phyloP scores from a whole-genome alignment of 805 yeast genomes.

The Nakazawaea ishiwadae region DNA sequence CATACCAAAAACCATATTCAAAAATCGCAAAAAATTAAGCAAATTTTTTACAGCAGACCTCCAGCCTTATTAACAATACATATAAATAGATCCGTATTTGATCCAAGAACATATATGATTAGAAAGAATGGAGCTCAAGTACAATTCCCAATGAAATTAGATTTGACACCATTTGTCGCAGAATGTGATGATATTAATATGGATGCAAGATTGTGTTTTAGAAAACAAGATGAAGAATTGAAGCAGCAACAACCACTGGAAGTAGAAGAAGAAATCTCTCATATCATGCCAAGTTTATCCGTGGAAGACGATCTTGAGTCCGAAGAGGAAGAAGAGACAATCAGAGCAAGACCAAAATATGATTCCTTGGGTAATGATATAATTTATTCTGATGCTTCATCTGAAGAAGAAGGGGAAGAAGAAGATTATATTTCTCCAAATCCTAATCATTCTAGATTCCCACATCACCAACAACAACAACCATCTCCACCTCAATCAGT shows the following conservation, averaged over 20 bases:
- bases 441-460: conserved; percentile 8
- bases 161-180: conserved; percentile 66
- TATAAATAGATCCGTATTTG: conserved; percentile 90
- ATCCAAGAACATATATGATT: conserved; percentile 76
- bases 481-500: conserved; percentile 14
- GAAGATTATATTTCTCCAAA: conserved; percentile 7
- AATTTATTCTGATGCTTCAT: conserved; percentile 8
- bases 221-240: conserved; percentile 45
- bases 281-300: neutral
- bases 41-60: conserved; percentile 71
- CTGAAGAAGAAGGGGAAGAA: neutral
- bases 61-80: conserved; percentile 83
- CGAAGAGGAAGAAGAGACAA: conserved; percentile 17
- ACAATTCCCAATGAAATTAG: conserved; percentile 65
- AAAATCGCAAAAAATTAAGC: conserved; percentile 80
- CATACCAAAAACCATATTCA: conserved; percentile 72
- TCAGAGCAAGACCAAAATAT: conserved; percentile 19
- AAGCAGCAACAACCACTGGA: too few species aligned
- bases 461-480: conserved; percentile 3
- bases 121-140: conserved; percentile 82
- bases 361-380: conserved; percentile 29
- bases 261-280: conserved; percentile 15
- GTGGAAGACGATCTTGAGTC: conserved; percentile 19
- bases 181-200: conserved; percentile 65
- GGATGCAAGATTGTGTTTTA: conserved; percentile 76